A percentile compares a stretch with the other conserved stretches of the same genome.
Conservation (phyloP, 176 grass and related monocot genomes). For the Echinochloa phyllopogon region DNA sequence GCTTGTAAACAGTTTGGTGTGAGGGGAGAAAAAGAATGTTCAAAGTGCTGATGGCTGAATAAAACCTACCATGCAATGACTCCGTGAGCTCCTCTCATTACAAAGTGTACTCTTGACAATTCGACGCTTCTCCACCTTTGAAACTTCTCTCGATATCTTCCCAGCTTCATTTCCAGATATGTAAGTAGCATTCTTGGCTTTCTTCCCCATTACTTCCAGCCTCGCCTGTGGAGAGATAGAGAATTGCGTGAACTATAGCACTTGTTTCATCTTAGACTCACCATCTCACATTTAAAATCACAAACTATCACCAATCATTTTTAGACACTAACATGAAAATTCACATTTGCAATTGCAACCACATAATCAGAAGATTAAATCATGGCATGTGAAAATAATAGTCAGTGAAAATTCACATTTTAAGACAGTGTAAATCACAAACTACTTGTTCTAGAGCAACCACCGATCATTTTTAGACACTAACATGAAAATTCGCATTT, state of each 20-base stretch:
- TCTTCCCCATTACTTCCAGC: conserved; percentile 90
- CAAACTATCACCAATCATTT: background rate
- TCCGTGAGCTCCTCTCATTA: conserved; percentile 89
- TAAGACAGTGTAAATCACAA: background rate
- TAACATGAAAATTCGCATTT: background rate
- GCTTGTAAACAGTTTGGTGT: background rate
- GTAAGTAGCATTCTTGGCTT: conserved; percentile 87
- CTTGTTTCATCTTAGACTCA: background rate
- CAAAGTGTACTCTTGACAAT: conserved; percentile 89
- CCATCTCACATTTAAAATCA: background rate
- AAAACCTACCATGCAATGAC: conserved; percentile 86
- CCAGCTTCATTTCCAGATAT: conserved; percentile 85
- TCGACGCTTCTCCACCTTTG: conserved; percentile 82
- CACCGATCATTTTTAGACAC: background rate
- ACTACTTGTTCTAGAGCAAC: background rate
- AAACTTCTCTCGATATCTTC: conserved; percentile 83
- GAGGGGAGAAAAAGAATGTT: conserved; percentile 6
- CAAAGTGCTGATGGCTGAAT: conserved; percentile 7
- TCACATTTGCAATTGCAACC: background rate
- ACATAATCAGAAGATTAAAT: background rate
- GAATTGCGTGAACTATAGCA: background rate
- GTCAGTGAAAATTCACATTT: background rate
- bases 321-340: background rate
- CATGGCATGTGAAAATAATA: background rate
- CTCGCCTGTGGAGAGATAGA: conserved; percentile 52